Base-by-base conservation (phyloP, 2,329 filamentous ascomycete genomes). In the Fusarium ramigenum region DNA sequence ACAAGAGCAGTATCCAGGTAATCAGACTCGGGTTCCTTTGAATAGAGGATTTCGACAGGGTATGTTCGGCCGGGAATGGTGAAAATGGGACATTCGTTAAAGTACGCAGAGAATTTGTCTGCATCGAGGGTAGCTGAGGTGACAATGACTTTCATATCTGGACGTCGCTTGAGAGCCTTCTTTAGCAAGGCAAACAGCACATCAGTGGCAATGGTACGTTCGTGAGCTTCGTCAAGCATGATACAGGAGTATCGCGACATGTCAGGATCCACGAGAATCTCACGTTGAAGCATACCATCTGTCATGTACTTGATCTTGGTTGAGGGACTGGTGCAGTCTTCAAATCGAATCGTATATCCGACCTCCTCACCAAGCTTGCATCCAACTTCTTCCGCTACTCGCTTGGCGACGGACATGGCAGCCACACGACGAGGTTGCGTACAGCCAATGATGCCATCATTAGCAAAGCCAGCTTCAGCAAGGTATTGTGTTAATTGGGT, bases 231-330 rank as follows among this genome's bases (percentile, higher is more conserved):
- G 81, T 99, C 96, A 77, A 99, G 88, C 92, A 99, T 99, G 79
- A 99, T 98, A 69, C 96, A 94, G 2, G 95, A 97, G 80, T 99
- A 99, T 74, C 93, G 91, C 79, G 89, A 93, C 74, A 99, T 85
- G 77, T 97, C 93, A 1, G 95, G 93, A 80, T 99, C 96, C 75
- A 98, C 88, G 58, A 99, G 87, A 80, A 98, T 95, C 84, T 99
- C 96, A 85, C 96, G 90, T 84, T 98, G 92, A 80, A 99, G 89
- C 93, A 98, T 98, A 82, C 96, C 96, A 78, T 99, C 96, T 21
- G 96, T 99, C 96, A 99, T 98, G 85, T 99, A 99, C 85, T 99
- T 99, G 85, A 99, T 97, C 79, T 92, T 94, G 3, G 96, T 99
- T 23, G 92, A 88, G 4, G 94, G 91, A 73, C 92, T 93, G 0